These are phyloP conservation scores for Usnea hakonensis DNA, from an alignment of 495 filamentous ascomycete species.

Conservation along the genomic window DNA sequence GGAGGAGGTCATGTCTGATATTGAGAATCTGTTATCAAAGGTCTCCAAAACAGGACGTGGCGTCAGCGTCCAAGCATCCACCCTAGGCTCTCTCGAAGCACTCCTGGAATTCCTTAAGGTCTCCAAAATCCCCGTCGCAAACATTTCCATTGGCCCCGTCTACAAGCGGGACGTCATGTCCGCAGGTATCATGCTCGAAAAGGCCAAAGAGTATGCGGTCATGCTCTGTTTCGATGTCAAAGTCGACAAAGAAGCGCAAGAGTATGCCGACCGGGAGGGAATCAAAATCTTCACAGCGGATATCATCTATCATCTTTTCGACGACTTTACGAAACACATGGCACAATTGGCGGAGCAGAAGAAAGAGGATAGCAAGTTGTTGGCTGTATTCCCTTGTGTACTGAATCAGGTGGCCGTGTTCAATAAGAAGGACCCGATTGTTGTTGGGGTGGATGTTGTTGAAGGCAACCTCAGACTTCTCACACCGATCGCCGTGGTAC, in stretches of 20 bases:
- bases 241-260: conserved; percentile 90
- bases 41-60: conserved; percentile 86
- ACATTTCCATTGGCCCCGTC: conserved; percentile 95
- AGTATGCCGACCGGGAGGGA: conserved; percentile 86
- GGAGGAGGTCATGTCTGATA: conserved; percentile 92
- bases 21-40: conserved; percentile 80
- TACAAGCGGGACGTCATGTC: conserved; percentile 99
- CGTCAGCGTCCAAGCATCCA: conserved; percentile 96
- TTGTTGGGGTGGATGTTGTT: conserved; percentile 89
- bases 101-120: conserved; percentile 89
- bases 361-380: conserved; percentile 91
- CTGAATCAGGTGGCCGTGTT: conserved; percentile 85
- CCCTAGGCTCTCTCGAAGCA: conserved; percentile 93
- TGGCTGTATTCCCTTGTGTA: conserved; percentile 95
- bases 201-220: conserved; percentile 87
- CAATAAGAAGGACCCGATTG: conserved; percentile 96
- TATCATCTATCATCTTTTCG: conserved; percentile 98
- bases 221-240: conserved; percentile 99
- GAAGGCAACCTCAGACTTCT: conserved; percentile 79
- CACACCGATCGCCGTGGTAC: conserved; percentile 82
- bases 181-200: conserved; percentile 93
- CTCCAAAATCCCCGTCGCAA: conserved; percentile 94
- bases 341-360: conserved; percentile 73
- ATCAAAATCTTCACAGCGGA: conserved; percentile 98
- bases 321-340: conserved; percentile 93